Conservation (phyloP, 352 stramenopile species). For the Thraustotheca clavata region DNA sequence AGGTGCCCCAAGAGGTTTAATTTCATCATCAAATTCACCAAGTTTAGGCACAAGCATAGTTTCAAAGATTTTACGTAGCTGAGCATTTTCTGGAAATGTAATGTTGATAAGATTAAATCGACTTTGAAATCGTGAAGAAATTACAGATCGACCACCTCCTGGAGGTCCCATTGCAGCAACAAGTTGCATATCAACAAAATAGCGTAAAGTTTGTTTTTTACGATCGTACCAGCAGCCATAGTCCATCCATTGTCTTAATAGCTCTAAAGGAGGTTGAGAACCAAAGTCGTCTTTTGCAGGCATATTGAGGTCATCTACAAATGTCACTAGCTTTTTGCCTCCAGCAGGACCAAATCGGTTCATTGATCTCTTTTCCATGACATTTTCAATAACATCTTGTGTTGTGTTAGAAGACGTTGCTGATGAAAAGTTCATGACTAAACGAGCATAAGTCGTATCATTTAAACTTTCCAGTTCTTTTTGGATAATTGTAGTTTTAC, state of each 20-base stretch:
- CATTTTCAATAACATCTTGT: slow-evolving; percentile 86
- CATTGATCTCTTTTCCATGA: slow-evolving; percentile 86
- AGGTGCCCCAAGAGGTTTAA: slow-evolving; percentile 67
- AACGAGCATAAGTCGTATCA: slow-evolving; percentile 52
- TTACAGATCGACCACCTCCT: slow-evolving; percentile 78
- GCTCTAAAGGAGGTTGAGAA: slow-evolving; percentile 84
- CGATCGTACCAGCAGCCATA: slow-evolving; percentile 91
- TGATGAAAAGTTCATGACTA: slow-evolving; percentile 88
- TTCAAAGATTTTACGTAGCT: slow-evolving; percentile 84
- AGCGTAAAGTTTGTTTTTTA: slow-evolving; percentile 84
- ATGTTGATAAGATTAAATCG: slow-evolving; percentile 90
- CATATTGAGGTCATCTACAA: slow-evolving; percentile 93
- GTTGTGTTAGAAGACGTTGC: slow-evolving; percentile 78
- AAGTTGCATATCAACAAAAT: slow-evolving; percentile 89
- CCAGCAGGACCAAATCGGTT: slow-evolving; percentile 83
- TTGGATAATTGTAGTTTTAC: slow-evolving; percentile 82
- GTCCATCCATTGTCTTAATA: slow-evolving; percentile 89
- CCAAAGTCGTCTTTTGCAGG: slow-evolving; percentile 86
- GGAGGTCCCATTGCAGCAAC: slow-evolving; percentile 83
- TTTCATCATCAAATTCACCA: slow-evolving; percentile 80
- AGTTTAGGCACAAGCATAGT: slow-evolving; percentile 83
- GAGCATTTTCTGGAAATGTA: slow-evolving; percentile 74
- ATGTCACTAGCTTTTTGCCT: slow-evolving; percentile 85
- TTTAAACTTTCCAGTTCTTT: slow-evolving; percentile 72
- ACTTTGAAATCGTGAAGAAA: slow-evolving; percentile 85